Base-by-base conservation (phyloP, 495 filamentous ascomycete genomes). In the Oidiodendron maius region DNA sequence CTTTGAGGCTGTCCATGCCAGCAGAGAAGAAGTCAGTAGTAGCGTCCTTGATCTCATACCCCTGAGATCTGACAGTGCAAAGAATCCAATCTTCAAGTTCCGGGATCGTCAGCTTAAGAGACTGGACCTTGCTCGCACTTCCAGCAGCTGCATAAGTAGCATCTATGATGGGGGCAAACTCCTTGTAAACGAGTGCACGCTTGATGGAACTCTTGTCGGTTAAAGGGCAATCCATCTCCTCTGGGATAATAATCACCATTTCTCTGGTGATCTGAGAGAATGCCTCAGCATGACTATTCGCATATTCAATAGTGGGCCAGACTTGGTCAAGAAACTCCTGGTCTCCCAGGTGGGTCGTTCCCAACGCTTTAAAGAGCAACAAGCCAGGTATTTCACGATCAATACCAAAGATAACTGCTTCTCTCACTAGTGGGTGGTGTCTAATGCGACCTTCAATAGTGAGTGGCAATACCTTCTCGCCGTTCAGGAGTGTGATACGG, bases 381-480 rank as follows among this genome's bases (percentile, higher is more conserved):
- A 64, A 48, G 4, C 65, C 65, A 8, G 55, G 65, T 11, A 56
- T 24, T 10, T 60, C 23, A 18, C 53, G 50, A 35, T 57, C 61
- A 42, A 53, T 49, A 12, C 63, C 78, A 51, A 81, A 70, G 0
- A 81, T 64, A 9, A 75, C 66, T 13, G 67, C 71, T 41, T 82
- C 78, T 28, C 67, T 60, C 4, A 82, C 59, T 2, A 73, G 46
- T 11, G 63, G 55, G 46, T 79, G 61, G 30, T 80, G 67, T 46
- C 74, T 71, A 28, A 82, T 74, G 3, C 62, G 58, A 1, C 75
- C 72, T 56, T 84, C 81, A 15, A 81, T 76, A 0, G 75, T 68
- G 4, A 82, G 52, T 2, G 81, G 78, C 1, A 81, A 59, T 0
- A 81, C 72, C 40, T 83, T 83, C 58, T 84, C 79, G 2, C 81